Percentiles rank a stretch among this genome's conserved stretches.
phyloP scores from a whole-genome alignment of 805 yeast genomes.

The Ogataea nonfermentans region DNA sequence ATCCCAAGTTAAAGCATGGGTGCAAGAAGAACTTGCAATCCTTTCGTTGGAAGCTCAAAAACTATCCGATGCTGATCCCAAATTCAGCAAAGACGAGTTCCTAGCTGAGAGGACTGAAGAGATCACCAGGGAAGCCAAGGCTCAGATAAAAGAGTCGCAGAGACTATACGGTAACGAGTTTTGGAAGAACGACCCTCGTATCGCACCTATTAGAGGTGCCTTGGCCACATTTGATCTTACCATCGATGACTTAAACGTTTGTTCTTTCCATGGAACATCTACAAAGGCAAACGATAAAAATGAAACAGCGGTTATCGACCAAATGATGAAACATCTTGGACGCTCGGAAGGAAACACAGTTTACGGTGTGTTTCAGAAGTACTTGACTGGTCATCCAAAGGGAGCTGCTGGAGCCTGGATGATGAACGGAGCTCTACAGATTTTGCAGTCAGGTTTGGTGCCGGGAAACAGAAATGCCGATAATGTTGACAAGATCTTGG shows the following conservation, averaged over 20 bases:
- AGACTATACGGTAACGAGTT: slow-evolving; percentile 95
- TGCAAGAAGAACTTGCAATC: slow-evolving; percentile 71
- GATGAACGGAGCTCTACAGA: slow-evolving; percentile 97
- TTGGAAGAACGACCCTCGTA: slow-evolving; percentile 86
- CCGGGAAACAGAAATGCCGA: slow-evolving; percentile 99
- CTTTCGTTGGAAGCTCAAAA: slow-evolving; percentile 69
- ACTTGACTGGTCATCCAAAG: slow-evolving; percentile 99
- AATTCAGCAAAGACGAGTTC: slow-evolving; percentile 53
- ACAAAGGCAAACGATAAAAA: slow-evolving; percentile 98
- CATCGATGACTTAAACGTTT: slow-evolving; percentile 92
- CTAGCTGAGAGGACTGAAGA: slow-evolving; percentile 83
- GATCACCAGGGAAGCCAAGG: slow-evolving; percentile 76
- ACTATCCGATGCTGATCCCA: slow-evolving; percentile 44
- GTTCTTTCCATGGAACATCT: slow-evolving; percentile 99
- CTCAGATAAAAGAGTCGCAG: slow-evolving; percentile 86
- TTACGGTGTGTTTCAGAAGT: slow-evolving; percentile 97
- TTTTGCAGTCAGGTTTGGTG: slow-evolving; percentile 86
- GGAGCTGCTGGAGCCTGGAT: slow-evolving; percentile 99
- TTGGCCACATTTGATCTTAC: slow-evolving; percentile 91
- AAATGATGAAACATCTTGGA: slow-evolving; percentile 93
- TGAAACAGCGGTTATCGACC: slow-evolving; percentile 86
- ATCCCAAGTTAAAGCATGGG: slow-evolving; percentile 77
- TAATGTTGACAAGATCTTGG: slow-evolving; percentile 80
- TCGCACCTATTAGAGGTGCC: slow-evolving; percentile 96
- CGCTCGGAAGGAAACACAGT: slow-evolving; percentile 98